These are phyloP conservation scores for Geotrichum reessii DNA, from an alignment of 1,139 yeast species.

Conservation along the genomic window DNA sequence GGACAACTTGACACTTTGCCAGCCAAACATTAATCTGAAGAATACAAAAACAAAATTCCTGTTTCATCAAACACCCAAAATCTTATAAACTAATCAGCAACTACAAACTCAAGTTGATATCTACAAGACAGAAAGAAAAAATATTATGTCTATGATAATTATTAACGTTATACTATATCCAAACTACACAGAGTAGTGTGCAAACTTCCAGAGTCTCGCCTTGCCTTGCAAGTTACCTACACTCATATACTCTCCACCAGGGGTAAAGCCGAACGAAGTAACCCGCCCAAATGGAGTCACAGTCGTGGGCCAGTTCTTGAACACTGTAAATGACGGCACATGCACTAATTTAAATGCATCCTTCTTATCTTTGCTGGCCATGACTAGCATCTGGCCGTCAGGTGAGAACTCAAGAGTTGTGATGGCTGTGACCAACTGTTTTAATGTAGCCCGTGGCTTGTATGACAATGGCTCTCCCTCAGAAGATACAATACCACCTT, in stretches of 20 bases:
- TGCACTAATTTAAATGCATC: slow-evolving; percentile 87
- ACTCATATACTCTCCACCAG: slow-evolving; percentile 75
- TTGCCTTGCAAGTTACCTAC: slow-evolving; percentile 89
- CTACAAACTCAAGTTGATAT: neutral
- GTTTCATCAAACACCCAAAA: neutral
- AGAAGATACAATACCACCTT: slow-evolving; percentile 19
- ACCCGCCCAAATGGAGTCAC: slow-evolving; percentile 94
- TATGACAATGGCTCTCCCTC: slow-evolving; percentile 26
- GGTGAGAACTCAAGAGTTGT: slow-evolving; percentile 68
- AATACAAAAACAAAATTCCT: neutral
- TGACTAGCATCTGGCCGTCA: slow-evolving; percentile 84
- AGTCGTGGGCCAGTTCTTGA: slow-evolving; percentile 94
- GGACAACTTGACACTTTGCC: slow-evolving; percentile 12
- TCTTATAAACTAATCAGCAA: neutral
- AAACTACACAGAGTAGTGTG: slow-evolving; percentile 48
- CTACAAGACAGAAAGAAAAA: neutral
- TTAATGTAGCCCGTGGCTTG: slow-evolving; percentile 49
- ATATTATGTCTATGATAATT: neutral
- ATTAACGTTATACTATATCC: neutral
- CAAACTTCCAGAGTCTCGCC: slow-evolving; percentile 83
- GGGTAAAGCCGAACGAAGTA: slow-evolving; percentile 74
- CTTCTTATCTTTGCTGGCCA: slow-evolving; percentile 79
- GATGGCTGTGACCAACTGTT: slow-evolving; percentile 76
- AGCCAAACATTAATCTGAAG: neutral
- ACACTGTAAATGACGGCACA: slow-evolving; percentile 80